Conservation (phyloP, 306 rosid genomes). For the Begonia masoniana region DNA sequence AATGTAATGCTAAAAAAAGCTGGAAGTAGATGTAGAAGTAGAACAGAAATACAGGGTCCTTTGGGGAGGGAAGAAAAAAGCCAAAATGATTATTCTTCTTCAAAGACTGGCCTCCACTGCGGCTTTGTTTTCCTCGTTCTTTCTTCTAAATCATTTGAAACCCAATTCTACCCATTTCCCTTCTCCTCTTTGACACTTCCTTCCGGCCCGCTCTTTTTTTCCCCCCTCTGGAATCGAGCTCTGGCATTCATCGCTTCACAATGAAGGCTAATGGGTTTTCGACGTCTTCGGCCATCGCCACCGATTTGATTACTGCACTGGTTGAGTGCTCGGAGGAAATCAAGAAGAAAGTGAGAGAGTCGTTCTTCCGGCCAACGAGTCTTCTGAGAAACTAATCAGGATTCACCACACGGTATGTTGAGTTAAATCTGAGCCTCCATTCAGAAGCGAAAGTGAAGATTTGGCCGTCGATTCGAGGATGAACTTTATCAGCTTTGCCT, state of each 20-base stretch:
- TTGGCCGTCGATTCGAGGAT: slow-evolving; percentile 95
- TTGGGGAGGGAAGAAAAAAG: slow-evolving; percentile 6
- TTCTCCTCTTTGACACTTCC: slow-evolving; percentile 15
- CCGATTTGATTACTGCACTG: slow-evolving; percentile 28
- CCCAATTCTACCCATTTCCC: slow-evolving; percentile 12
- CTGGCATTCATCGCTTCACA: slow-evolving; percentile 7
- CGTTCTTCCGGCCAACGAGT: slow-evolving; percentile 72
- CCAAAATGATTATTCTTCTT: slow-evolving; percentile 26
- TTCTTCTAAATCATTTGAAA: slow-evolving; percentile 19
- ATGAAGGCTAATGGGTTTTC: slow-evolving; percentile 18
- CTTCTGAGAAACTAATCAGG: slow-evolving; percentile 64
- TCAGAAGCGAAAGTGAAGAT: slow-evolving; percentile 92
- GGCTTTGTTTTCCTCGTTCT: slow-evolving; percentile 9
- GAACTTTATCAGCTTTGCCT: slow-evolving; percentile 92
- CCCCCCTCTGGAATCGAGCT: slow-evolving; percentile 7
- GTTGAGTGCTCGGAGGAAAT: slow-evolving; percentile 10
- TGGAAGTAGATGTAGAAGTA: background rate
- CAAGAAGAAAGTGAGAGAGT: slow-evolving; percentile 17
- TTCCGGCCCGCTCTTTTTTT: slow-evolving; percentile 6
- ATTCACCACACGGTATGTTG: slow-evolving; percentile 75
- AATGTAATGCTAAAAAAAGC: background rate
- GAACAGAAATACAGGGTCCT: too few species aligned
- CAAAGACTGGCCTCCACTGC: slow-evolving; percentile 40
- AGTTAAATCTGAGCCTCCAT: slow-evolving; percentile 20
- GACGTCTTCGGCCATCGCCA: slow-evolving; percentile 34